Evolutionary conservation across 164 flowering plant species (phyloP), one percentile per base, ranked within the genome.

Genomic region (Liriodendron chinense): DNA sequence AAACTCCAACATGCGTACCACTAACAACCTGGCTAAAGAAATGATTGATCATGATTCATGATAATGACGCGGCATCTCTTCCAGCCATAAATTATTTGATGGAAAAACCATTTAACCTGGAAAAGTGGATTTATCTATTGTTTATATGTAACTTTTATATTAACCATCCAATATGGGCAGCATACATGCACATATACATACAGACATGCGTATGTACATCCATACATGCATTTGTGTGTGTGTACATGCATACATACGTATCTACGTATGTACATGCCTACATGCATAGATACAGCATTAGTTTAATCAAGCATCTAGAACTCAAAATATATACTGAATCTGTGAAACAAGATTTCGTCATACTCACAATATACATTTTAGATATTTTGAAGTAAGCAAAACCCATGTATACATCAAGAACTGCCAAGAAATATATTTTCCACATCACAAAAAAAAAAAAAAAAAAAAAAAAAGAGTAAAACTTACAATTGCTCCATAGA

Each of bases 401-500:
- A 10, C 59, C 59, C 18, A 10, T 53, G 16, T 16, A 9, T 66
- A 1, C 47, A 28, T 28, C n/a, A 10, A 63, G 9, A 63, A 9
- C 10, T 9, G 23, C 24, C 18, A 64, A n/a, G 13, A 64, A 64
- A n/a, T 6, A 22, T 21, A 64, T 23, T 9, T 9, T 7, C 66
- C 12, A 22, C 4, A 64, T 16, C 25, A 64, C 23, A n/a, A 7
- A 22, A n/a, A 63, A 10, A 10, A 9, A 23, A 63, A 13, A 50
- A 50, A 8, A 1, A 6, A 6, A 7, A 64, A 13, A 66, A 18
- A 24, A 13, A 13, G 1, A 28, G 24, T 23, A 3, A 78, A 59
- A 74, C 94, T 88, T 78, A 94, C 98, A 78, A 94, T 88, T 72
- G 97, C 96, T 77, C 94, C 97, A 80, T 84, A 92, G 76, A 92